Evolutionary conservation across 148 eudicot genomes (phyloP), one percentile per base, ranked within the genome.

Genomic region (Rheum nobile): DNA sequence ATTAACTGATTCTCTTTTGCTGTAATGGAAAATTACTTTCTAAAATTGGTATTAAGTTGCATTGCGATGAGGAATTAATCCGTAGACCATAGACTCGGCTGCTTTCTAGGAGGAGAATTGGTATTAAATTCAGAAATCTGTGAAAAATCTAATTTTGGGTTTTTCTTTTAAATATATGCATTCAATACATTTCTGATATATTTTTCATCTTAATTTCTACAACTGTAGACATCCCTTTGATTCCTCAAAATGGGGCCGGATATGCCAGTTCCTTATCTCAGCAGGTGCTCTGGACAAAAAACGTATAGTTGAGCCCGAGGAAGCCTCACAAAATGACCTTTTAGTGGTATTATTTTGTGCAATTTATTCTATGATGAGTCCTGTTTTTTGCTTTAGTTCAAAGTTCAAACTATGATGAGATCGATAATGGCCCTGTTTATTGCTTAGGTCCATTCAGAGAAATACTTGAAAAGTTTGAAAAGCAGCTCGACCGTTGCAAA

Each of bases 191-290:
- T 24, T 69, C 21, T 72, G 32, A 67, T 4, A 73, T 13, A 52
- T 19, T 74, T 74, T 28, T 13, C 37, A 39, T 70, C 19, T 67
- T 4, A 39, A 72, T 67, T 3, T 78, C n/a, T n/a, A 71, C 72
- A 76, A 80, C 72, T 83, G 73, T 78, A 94, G 97, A 86, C 97
- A 94, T 78, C 98, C 98, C 39, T 94, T 94, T 84, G 98, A 94
- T 83, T 89, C 98, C 78, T 87, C 97, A 37, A 94, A 94, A 83
- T 94, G 98, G 98, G 98, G 98, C 68, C 97, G 91, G 77, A 87
- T 94, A 71, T 89, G 97, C 81, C 79, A 77, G 42, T 91, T 91
- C 80, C 93, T 94, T 63, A 83, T 82, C 37, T 72, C 76, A 8
- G 90, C 78, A 71, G 91, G 88, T 71, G 85, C 82, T 71, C 80